Conservation (phyloP, 148 eudicot species). For the Chenopodium album region DNA sequence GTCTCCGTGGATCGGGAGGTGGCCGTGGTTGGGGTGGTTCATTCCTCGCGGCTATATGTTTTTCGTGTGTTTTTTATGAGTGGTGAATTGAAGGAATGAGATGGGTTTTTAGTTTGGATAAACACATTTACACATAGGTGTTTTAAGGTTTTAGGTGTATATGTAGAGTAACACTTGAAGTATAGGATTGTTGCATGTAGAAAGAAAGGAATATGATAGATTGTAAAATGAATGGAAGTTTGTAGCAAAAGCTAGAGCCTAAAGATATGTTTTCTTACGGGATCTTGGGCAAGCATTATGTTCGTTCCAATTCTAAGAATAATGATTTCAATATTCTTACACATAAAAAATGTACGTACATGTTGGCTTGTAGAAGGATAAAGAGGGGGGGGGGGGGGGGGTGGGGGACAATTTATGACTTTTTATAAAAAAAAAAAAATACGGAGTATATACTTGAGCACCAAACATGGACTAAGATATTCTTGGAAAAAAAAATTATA, state of each 20-base stretch:
- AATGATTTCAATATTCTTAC: neutral
- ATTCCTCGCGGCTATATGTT: neutral
- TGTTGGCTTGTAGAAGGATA: too few species aligned
- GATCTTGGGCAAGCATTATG: slow-evolving; percentile 9
- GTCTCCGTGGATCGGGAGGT: slow-evolving; percentile 15
- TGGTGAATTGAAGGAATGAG: neutral
- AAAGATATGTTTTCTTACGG: slow-evolving; percentile 5
- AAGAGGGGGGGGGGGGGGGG: too few species aligned
- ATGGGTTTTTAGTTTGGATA: neutral
- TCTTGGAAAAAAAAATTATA: too few species aligned
- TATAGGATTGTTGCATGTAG: slow-evolving; percentile 26
- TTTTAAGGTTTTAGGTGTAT: neutral
- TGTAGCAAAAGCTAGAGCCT: slow-evolving; percentile 13
- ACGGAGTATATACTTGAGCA: too few species aligned
- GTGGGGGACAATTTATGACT: too few species aligned
- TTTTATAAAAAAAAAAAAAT: too few species aligned
- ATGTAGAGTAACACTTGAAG: slow-evolving; percentile 26
- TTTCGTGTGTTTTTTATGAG: neutral
- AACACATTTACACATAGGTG: neutral
- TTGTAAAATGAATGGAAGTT: neutral
- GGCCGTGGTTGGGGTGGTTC: neutral
- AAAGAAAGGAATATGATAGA: slow-evolving; percentile 33
- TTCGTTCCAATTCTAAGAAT: neutral
- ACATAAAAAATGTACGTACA: too few species aligned
- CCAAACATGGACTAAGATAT: too few species aligned